phyloP scores from a whole-genome alignment of 345 rosid genomes.

The Citrus maxima region DNA sequence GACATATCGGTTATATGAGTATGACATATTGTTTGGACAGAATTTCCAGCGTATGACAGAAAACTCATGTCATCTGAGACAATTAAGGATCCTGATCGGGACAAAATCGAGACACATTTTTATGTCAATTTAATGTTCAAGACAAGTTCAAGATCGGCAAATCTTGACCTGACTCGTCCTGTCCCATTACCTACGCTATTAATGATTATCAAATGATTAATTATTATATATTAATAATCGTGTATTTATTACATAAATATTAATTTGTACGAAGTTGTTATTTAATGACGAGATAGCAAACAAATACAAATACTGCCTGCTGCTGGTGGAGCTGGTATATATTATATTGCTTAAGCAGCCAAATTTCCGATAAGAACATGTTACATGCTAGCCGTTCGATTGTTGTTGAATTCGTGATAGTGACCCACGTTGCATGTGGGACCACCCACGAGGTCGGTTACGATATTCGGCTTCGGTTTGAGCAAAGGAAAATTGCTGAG shows the following conservation, averaged over 20 bases:
- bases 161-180: fast-evolving
- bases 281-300: too few relatives aligned
- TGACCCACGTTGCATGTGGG: not conserved
- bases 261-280: not conserved
- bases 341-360: not conserved
- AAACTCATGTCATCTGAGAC: too few relatives aligned
- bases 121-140: too few relatives aligned
- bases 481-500: not conserved
- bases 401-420: not conserved
- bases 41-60: too few relatives aligned
- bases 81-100: too few relatives aligned
- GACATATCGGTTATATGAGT: fast-evolving
- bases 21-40: too few relatives aligned
- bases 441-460: not conserved
- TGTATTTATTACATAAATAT: not conserved
- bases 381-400: too few relatives aligned
- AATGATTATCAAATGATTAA: not conserved
- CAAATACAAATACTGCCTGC: not conserved
- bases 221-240: not conserved
- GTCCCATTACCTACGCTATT: not conserved
- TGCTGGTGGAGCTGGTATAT: not conserved
- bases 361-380: not conserved
- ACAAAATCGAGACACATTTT: too few relatives aligned
- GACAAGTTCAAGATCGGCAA: too few relatives aligned
- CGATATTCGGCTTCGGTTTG: not conserved